Base-by-base conservation (phyloP, 148 eudicot species). In the Euryodendron excelsum region DNA sequence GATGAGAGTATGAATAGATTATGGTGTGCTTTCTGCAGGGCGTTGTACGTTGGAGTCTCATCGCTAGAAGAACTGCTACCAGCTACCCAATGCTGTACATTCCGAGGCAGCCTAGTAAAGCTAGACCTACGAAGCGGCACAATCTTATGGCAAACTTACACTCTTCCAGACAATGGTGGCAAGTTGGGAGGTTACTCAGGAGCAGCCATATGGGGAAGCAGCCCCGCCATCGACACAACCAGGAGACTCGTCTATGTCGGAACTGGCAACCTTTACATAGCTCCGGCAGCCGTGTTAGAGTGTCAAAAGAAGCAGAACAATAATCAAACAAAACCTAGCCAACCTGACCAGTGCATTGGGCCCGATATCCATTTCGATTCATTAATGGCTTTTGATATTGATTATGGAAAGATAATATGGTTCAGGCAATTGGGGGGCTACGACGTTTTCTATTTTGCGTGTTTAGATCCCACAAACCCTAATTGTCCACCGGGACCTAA, bases 151-250 rank as follows among this genome's bases (percentile, higher is more conserved):
- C 86, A 85, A 72, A 90, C 90, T 5, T 87, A 81, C 39, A 89
- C 91, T 1, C 63, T 91, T 6, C 93, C 93, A 0, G 88, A 89
- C n/a, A 91, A 91, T 21, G 88, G 88, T 0, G 91, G 91, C 21
- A 73, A 69, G 15, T 44, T 78, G 3, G 90, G 90, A 4, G 90
- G 89, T 3, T 91, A 89, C 77, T 73, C 96, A 18, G 96, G 96
- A 1, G 96, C 88, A 0, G 90, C 90, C 13, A 66, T 91, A 25
- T 91, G 91, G 91, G 96, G 96, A 44, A 91, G 96, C 78, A 88
- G 93, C 79, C 96, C 91, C 5, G 71, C 93, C 36, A 80, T 91
- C 11, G 93, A 91, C 75, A 59, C 72, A 3, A 8, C 18, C 8
- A 79, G 92, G n/a, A 74, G 80, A 12, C 86, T 66, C 48, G 85